Evolutionary conservation across 257 asterid species (phyloP).

Genomic region (Misopates orontium): DNA sequence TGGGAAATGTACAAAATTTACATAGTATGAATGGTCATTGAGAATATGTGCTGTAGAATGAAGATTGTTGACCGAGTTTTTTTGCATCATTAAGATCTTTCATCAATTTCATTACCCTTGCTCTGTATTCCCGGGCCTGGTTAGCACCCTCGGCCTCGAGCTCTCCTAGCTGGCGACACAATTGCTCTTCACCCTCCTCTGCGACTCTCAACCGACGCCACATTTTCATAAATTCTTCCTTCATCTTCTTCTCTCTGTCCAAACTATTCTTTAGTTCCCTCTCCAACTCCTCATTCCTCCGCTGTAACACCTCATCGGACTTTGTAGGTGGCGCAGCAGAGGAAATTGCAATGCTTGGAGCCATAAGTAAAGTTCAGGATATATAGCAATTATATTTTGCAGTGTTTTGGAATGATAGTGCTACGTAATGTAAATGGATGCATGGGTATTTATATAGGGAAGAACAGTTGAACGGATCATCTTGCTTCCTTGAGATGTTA

Average conservation of each 20-base stretch:
- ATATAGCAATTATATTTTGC: too few relatives aligned
- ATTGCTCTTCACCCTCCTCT: conserved; percentile 89
- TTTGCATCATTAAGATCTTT: conserved; percentile 50
- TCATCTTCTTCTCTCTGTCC: conserved; percentile 61
- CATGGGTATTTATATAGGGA: too few relatives aligned
- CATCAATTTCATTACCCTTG: conserved; percentile 41
- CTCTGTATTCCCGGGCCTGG: conserved; percentile 54
- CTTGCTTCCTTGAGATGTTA: too few relatives aligned
- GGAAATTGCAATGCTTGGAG: too few relatives aligned
- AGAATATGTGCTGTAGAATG: conserved; percentile 28
- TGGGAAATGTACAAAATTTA: too few relatives aligned
- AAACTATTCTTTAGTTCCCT: conserved; percentile 48
- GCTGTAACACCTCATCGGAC: conserved; percentile 32
- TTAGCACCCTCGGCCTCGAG: conserved; percentile 77
- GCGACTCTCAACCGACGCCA: conserved; percentile 63
- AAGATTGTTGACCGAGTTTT: conserved; percentile 28
- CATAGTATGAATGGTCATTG: conserved; percentile 10
- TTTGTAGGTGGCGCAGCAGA: too few relatives aligned
- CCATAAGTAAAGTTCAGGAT: too few relatives aligned
- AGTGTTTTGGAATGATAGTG: too few relatives aligned
- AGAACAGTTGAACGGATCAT: too few relatives aligned
- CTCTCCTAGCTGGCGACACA: conserved; percentile 79
- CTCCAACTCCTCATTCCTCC: conserved; percentile 75
- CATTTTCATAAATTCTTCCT: conserved; percentile 40
- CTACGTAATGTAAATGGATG: too few relatives aligned